Evolutionary conservation across 768 basidiomycete species (phyloP), one percentile per base, ranked within the genome.

Genomic region (Hirschioporus abietinus): DNA sequence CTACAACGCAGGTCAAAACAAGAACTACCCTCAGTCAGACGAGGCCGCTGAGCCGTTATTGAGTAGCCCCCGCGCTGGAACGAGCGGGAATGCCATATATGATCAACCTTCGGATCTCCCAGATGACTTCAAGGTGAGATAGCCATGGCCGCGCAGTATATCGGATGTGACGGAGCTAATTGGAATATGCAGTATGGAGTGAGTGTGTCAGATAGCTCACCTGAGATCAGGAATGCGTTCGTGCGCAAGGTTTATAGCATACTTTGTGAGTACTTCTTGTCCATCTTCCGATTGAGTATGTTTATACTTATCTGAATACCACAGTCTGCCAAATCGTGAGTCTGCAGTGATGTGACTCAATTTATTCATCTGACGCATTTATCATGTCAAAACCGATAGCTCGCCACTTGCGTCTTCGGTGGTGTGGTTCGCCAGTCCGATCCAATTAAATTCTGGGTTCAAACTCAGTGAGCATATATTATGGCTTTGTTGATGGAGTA

Each of bases 161-260:
- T 27, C 30, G 42, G 17, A 42, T 23, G 58, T 24, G 68, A 67
- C 26, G 68, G 66, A 63, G 62, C 64, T 63, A 52, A 68, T 66
- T 65, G 25, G 64, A 35, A 62, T 23, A 23, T 20, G 34, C 66
- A 93, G 92, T 94, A 94, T 72, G 93, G 93, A 1, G 87, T 89
- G 1, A 87, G 86, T 1, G 93, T 94, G 17, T 84, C 87, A 1
- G 92, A 93, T 67, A 90, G 90, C 67, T 84, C 90, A 12, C 76
- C 82, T 2, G 89, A 93, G 72, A 90, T 99, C 73, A 83, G 93
- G 64, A 84, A 86, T 69, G 92, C 88, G 6, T 98, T 98, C 77
- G 82, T 98, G 66, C 85, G 93, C 74, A 97, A 97, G 81, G 91
- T 95, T 36, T 96, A 94, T 77, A 86, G 85, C 30, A 94, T 96